phyloP scores from a whole-genome alignment of 345 rosid genomes.

The Lenwebbia sp. region DNA sequence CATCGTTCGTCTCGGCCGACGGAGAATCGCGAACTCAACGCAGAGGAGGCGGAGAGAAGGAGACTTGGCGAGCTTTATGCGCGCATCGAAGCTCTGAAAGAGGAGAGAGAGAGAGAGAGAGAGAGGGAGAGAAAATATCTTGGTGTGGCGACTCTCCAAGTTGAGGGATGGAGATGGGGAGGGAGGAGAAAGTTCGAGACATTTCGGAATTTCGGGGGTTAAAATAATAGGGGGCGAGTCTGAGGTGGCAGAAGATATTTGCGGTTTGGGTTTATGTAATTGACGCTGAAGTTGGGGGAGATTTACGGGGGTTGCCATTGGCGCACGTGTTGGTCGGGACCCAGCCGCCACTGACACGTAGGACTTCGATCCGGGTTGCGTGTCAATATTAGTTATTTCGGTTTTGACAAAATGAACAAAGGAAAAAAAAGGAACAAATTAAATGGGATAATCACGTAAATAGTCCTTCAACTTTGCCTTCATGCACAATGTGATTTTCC shows the following conservation, averaged over 20 bases:
- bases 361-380: neutral
- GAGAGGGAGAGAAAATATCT: neutral
- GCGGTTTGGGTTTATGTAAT: neutral
- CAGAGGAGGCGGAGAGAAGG: too few species aligned
- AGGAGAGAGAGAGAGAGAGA: neutral
- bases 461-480: too few species aligned
- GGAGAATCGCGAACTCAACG: neutral
- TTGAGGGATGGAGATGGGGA: neutral
- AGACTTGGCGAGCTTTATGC: neutral
- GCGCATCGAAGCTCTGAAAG: neutral
- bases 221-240: neutral
- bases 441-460: too few species aligned
- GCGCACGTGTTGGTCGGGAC: neutral
- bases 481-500: too few species aligned
- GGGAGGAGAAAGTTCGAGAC: conserved; percentile 38
- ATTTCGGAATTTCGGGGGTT: neutral
- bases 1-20: neutral
- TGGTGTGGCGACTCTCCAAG: neutral
- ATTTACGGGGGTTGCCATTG: conserved; percentile 29
- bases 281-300: neutral
- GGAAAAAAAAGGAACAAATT: neutral
- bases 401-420: neutral
- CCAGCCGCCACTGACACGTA: neutral
- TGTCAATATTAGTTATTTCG: neutral
- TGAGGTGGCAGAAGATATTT: conserved; percentile 28